Base-by-base conservation (phyloP, 2,329 filamentous ascomycete genomes). In the Escovopsis sp. region DNA sequence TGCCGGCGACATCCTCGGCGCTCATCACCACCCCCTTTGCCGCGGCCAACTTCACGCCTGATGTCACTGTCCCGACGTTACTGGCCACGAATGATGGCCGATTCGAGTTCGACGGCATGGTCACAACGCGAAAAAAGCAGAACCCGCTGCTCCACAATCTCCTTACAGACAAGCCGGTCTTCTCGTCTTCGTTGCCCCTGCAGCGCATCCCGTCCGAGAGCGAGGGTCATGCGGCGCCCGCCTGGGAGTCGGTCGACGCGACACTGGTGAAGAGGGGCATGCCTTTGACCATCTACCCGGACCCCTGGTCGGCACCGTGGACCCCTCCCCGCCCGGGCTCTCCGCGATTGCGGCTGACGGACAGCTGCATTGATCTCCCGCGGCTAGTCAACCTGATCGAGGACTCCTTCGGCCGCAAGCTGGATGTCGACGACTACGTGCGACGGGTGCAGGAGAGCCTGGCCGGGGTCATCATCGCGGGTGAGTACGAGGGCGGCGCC, bases 131-230 rank as follows among this genome's bases (percentile, higher is more conserved):
- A 38, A 62, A 61, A 32, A 65, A 62, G 38, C 68, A 70, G 49
- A 98, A 98, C 48, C 86, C 87, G 0, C 64, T 98, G 2, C 90
- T 98, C 31, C 86, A 98, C 57, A 96, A 94, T 48, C 72, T 98
- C 2, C 69, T 98, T 9, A 98, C 90, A 2, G 90, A 98, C 58
- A 92, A 94, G 49, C 88, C 90, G 0, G 72, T 87, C 12, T 80
- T 86, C 44, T 96, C 90, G 1, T 90, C 90, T 2, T 98, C 90
- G 1, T 65, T 98, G 0, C 90, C 90, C 0, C 67, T 76, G 6
- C 72, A 76, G 28, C 70, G 82, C 33, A 68, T 85, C 23, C 43
- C 53, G 27, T 42, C 56, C 42, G 46, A 57, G 33, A 38, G 35
- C 43, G 49, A 35, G 35, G 50, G 34, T 38, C 64, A 5, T 58